These are phyloP conservation scores for Elsinoe australis DNA, from an alignment of 2,329 filamentous ascomycete species.

Conservation along the genomic window DNA sequence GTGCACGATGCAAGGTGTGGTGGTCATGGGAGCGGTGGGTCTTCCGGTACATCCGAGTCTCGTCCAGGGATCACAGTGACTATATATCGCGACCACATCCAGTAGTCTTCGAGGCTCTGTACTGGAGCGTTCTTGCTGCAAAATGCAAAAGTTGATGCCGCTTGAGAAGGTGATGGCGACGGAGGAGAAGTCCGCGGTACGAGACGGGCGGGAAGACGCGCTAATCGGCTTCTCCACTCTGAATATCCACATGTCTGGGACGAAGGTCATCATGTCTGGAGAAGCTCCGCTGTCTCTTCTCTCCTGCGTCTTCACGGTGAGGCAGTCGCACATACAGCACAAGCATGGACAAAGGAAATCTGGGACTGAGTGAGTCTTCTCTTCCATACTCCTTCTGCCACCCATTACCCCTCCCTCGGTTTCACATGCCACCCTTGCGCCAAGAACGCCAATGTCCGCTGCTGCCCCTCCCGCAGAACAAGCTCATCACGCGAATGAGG, in stretches of 20 bases:
- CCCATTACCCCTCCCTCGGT: neutral
- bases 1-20: no score
- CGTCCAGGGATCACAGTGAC: neutral
- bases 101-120: no score
- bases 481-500: neutral
- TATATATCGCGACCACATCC: no score
- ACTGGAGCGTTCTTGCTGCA: no score
- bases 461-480: neutral
- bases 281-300: neutral
- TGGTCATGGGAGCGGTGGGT: neutral
- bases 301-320: neutral
- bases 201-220: no score
- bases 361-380: slow-evolving; percentile 8
- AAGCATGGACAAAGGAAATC: slow-evolving; percentile 8
- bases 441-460: no score
- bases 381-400: neutral
- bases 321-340: neutral
- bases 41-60: neutral
- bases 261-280: slow-evolving; percentile 6
- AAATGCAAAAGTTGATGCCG: no score
- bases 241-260: slow-evolving; percentile 4
- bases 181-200: no score
- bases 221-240: slow-evolving; percentile 5
- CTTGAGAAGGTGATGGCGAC: neutral
- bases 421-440: neutral